Evolutionary conservation across 129 eudicot genomes (phyloP), one percentile per base, ranked within the genome.

Genomic region (Heracleum sosnowskyi): DNA sequence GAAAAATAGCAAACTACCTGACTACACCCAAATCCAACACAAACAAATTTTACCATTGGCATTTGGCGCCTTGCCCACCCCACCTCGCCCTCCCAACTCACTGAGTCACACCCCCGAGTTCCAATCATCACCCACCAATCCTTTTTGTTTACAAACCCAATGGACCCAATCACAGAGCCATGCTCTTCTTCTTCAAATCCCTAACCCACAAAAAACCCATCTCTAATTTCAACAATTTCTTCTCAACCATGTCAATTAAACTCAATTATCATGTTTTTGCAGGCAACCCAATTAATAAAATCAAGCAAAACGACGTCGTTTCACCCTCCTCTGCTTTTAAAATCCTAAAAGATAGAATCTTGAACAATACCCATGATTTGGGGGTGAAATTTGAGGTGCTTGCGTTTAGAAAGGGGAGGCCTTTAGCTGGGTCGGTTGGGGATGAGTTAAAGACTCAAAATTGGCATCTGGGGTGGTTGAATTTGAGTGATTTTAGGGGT

Each of bases 381-480:
- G 79, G 86, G 31, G 92, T 96, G 33, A 76, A 84, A 77, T 91
- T 94, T 82, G 87, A 87, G 83, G 89, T 94, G 33, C 85, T 94
- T 68, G 93, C 92, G 44, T 94, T 94, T 77, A 80, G 89, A 72
- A 91, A 94, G 78, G 97, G 98, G 31, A 85, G 93, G 39, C 98
- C 98, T 34, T 83, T 94, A 75, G 87, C 93, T 11, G 91, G 93
- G 4, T 85, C 88, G n/a, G 45, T 47, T 17, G 88, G 80, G 8
- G 72, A 66, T 18, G 89, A 82, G 33, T 47, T 77, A 3, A 60
- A 26, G 66, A 81, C 74, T 60, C 90, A 85, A 45, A 89, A 79
- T 78, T 95, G 98, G 97, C 90, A 86, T 83, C 92, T 95, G 82
- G 98, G 90, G 62, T 95, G 98, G 98, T 78, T 95, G 82, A 88